Evolutionary conservation across 352 stramenopile species (phyloP).

Genomic region (Phytophthora boehmeriae): DNA sequence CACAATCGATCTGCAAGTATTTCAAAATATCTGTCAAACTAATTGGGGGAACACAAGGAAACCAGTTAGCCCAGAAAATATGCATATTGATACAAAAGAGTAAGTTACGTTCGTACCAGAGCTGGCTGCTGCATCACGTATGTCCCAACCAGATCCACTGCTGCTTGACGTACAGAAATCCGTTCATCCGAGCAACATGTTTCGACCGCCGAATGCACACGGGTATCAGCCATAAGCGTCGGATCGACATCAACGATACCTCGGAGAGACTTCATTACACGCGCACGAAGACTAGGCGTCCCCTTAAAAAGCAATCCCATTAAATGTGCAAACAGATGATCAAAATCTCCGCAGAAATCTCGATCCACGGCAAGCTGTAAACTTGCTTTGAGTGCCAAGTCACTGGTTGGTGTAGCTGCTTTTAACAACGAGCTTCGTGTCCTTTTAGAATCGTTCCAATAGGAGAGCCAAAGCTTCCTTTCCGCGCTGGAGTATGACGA

Average conservation of each 20-base stretch:
- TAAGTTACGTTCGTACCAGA: slow-evolving; percentile 52
- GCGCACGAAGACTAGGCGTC: slow-evolving; percentile 69
- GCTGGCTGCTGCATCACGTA: slow-evolving; percentile 76
- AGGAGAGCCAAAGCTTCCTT: slow-evolving; percentile 52
- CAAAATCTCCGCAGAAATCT: slow-evolving; percentile 73
- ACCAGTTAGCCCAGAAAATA: neutral
- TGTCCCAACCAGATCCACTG: slow-evolving; percentile 85
- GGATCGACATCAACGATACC: slow-evolving; percentile 85
- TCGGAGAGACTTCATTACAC: slow-evolving; percentile 79
- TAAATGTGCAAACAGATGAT: slow-evolving; percentile 70
- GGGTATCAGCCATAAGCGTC: slow-evolving; percentile 78
- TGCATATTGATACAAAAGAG: neutral
- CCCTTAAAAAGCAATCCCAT: slow-evolving; percentile 80
- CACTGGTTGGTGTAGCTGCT: slow-evolving; percentile 41
- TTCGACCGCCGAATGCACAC: slow-evolving; percentile 60
- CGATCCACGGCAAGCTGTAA: slow-evolving; percentile 55
- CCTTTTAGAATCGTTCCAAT: slow-evolving; percentile 44
- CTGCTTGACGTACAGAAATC: slow-evolving; percentile 81
- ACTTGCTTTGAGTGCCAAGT: slow-evolving; percentile 51
- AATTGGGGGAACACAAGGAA: neutral
- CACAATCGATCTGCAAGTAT: slow-evolving; percentile 72
- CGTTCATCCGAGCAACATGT: slow-evolving; percentile 79
- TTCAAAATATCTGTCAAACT: slow-evolving; percentile 88
- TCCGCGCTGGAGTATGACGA: slow-evolving; percentile 21
- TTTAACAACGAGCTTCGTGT: slow-evolving; percentile 52